phyloP scores from a whole-genome alignment of 129 eudicot species.

The Escallonia herrerae region DNA sequence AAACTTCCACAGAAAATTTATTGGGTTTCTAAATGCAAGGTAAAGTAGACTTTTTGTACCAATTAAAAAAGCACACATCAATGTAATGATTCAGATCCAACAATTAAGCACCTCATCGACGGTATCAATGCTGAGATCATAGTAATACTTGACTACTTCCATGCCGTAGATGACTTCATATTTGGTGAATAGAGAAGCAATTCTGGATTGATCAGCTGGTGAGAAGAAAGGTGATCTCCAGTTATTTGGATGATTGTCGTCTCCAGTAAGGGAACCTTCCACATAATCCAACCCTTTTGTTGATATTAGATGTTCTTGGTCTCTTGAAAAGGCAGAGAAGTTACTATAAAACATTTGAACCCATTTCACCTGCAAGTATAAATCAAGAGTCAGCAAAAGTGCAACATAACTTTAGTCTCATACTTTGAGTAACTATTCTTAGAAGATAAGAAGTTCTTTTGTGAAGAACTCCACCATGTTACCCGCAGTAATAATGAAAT shows the following conservation, averaged over 20 bases:
- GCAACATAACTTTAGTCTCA: background rate
- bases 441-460: too few species aligned
- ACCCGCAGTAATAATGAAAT: background rate
- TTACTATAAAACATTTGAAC: slow-evolving; percentile 17
- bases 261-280: slow-evolving; percentile 20
- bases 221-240: slow-evolving; percentile 29
- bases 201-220: background rate
- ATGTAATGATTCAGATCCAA: too few species aligned
- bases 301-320: slow-evolving; percentile 24
- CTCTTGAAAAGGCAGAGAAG: slow-evolving; percentile 15
- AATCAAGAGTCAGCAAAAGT: background rate
- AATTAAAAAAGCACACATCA: too few species aligned
- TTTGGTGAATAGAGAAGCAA: background rate
- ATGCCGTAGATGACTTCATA: slow-evolving; percentile 13
- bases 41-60: background rate
- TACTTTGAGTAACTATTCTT: background rate
- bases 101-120: slow-evolving; percentile 1
- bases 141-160: slow-evolving; percentile 20
- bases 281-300: slow-evolving; percentile 10
- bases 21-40: too few species aligned
- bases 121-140: background rate
- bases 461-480: too few species aligned
- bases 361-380: slow-evolving; percentile 23
- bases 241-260: slow-evolving; percentile 6
- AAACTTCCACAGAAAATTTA: too few species aligned